Evolutionary conservation across 768 basidiomycete genomes (phyloP).

Genomic region (Lactifluus echinatus): DNA sequence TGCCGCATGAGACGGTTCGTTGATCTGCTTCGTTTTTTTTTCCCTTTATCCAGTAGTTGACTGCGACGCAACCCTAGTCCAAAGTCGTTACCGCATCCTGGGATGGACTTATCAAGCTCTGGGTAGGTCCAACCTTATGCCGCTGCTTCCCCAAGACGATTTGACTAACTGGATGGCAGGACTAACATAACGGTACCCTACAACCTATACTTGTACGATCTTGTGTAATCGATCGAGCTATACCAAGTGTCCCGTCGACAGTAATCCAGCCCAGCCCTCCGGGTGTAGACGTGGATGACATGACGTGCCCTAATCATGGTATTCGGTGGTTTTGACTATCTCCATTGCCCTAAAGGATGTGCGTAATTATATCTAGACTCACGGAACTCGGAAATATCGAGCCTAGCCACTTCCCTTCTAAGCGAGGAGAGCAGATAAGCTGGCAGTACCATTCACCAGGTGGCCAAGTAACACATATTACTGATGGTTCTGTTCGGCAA

Average conservation of each 20-base stretch:
- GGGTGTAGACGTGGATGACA: not conserved
- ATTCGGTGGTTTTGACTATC: not conserved
- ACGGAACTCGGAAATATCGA: not conserved
- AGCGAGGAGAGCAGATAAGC: not conserved
- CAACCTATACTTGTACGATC: not conserved
- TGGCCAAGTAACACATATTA: no score
- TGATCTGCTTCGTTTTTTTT: slow-evolving; percentile 6
- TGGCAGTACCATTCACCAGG: not conserved
- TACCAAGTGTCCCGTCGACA: not conserved
- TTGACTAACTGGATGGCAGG: slow-evolving; percentile 13
- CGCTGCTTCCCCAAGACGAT: not conserved
- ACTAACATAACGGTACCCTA: slow-evolving; percentile 2
- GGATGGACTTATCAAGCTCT: slow-evolving; percentile 97
- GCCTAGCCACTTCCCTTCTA: not conserved
- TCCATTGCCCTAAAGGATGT: not conserved
- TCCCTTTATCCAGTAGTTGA: not conserved
- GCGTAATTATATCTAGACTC: not conserved
- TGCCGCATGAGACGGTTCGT: slow-evolving; percentile 88
- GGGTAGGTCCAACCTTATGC: slow-evolving; percentile 47
- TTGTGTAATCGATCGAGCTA: slow-evolving; percentile 3
- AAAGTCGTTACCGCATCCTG: slow-evolving; percentile 96
- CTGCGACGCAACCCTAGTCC: slow-evolving; percentile 45
- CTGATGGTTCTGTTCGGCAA: no score
- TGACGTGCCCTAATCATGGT: not conserved
- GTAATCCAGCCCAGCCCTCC: not conserved